These are phyloP conservation scores for Hyphodiscus sp. DNA, from an alignment of 2,329 filamentous ascomycete genomes.

Conservation along the genomic window DNA sequence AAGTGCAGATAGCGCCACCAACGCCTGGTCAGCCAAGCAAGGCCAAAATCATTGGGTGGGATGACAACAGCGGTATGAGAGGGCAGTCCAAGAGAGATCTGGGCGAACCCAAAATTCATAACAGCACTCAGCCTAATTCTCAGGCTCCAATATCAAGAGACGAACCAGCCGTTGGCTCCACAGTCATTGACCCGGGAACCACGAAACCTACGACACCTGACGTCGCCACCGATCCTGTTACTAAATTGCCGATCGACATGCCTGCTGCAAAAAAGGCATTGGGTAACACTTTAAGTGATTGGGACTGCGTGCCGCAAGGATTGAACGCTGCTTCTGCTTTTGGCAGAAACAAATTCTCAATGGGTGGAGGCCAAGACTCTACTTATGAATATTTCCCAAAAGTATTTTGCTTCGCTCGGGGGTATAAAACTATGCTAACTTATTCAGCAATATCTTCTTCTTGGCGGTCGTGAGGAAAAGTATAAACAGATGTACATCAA, in stretches of 20 bases:
- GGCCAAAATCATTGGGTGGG: constrained; percentile 21
- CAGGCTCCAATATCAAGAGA: background rate
- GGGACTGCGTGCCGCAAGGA: constrained; percentile 53
- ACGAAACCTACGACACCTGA: background rate
- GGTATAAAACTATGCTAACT: constrained; percentile 16
- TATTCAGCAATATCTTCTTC: constrained; percentile 58
- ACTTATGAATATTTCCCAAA: constrained; percentile 67
- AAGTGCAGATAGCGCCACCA: constrained; percentile 19
- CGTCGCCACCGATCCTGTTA: constrained; percentile 5
- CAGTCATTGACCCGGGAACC: background rate
- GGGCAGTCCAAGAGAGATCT: constrained; percentile 5
- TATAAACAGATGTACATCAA: constrained; percentile 68
- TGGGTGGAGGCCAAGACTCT: constrained; percentile 64
- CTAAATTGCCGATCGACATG: constrained; percentile 14
- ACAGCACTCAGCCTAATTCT: background rate
- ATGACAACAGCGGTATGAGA: constrained; percentile 15
- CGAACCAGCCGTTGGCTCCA: background rate
- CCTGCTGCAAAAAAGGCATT: constrained; percentile 10
- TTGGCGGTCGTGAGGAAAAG: constrained; percentile 67
- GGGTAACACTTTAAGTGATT: constrained; percentile 13
- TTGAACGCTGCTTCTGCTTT: constrained; percentile 42
- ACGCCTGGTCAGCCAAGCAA: constrained; percentile 22
- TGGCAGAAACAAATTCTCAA: constrained; percentile 43
- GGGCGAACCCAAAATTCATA: background rate
- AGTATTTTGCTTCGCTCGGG: constrained; percentile 31